Evolutionary conservation across 1,139 yeast species (phyloP).

Genomic region (Saccharomyces hybrid): DNA sequence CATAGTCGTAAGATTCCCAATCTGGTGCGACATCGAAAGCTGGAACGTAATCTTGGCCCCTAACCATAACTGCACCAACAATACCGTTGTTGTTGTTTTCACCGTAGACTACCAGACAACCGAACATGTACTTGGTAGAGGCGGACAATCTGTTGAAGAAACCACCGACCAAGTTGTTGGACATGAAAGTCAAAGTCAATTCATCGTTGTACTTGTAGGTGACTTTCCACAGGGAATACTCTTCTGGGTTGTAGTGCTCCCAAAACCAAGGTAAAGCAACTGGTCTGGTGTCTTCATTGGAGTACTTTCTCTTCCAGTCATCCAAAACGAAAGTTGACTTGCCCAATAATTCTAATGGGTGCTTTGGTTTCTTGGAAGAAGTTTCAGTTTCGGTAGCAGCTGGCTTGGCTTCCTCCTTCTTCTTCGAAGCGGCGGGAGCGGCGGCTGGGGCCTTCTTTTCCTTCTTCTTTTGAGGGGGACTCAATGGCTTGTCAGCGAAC

Average conservation of each 20-base stretch:
- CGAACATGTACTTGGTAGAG: conserved; percentile 91
- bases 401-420: conserved; percentile 43
- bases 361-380: conserved; percentile 62
- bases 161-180: conserved; percentile 97
- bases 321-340: conserved; percentile 65
- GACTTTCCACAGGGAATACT: conserved; percentile 93
- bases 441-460: conserved; percentile 26
- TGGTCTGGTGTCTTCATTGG: conserved; percentile 95
- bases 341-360: conserved; percentile 84
- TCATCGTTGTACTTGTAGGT: conserved; percentile 98
- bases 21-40: conserved; percentile 99
- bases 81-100: conserved; percentile 98
- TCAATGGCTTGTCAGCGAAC: conserved; percentile 58
- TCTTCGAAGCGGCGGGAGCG: conserved; percentile 58
- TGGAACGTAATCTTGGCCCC: conserved; percentile 88
- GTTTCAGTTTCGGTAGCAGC: conserved; percentile 34
- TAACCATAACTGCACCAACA: conserved; percentile 85
- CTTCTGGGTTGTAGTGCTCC: conserved; percentile 86
- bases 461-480: conserved; percentile 75
- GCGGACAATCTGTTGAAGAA: conserved; percentile 93
- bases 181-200: conserved; percentile 94
- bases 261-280: conserved; percentile 97
- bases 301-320: conserved; percentile 95
- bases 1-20: conserved; percentile 80
- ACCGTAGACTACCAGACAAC: conserved; percentile 90